Percentiles rank a stretch among this genome's conserved stretches.
Evolutionary conservation across 208 protist genomes (phyloP).

Genomic region (Endotrypanum monterogeii): DNA sequence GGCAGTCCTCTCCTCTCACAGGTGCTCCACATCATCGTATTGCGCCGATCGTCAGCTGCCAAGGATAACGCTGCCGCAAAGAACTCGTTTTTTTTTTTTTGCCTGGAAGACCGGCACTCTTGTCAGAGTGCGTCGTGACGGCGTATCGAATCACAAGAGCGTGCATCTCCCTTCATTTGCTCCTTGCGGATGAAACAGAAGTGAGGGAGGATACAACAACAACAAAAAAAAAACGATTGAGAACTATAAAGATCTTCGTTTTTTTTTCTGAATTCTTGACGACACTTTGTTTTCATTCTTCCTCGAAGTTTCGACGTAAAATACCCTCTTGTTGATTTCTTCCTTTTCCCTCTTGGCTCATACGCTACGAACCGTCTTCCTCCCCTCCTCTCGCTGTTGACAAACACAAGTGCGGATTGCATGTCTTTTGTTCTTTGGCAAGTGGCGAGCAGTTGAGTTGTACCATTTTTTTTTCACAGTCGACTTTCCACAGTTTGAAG

Average conservation of each 20-base stretch:
- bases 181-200: neutral
- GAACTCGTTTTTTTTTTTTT: neutral
- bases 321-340: neutral
- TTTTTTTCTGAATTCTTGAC: neutral
- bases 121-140: neutral
- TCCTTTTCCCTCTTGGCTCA: neutral
- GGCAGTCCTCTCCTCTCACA: neutral
- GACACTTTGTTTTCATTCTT: neutral
- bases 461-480: neutral
- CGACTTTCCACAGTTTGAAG: neutral
- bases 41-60: neutral
- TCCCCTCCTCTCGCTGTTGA: neutral
- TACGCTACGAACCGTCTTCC: neutral
- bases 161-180: neutral
- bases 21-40: neutral
- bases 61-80: neutral
- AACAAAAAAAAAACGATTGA: conserved; percentile 1
- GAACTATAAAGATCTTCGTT: neutral
- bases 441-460: neutral
- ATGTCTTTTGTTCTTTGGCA: neutral
- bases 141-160: neutral
- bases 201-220: neutral
- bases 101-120: neutral
- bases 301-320: neutral
- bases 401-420: neutral